Base-by-base conservation (phyloP, 306 rosid genomes). In the Sindora glabra region DNA sequence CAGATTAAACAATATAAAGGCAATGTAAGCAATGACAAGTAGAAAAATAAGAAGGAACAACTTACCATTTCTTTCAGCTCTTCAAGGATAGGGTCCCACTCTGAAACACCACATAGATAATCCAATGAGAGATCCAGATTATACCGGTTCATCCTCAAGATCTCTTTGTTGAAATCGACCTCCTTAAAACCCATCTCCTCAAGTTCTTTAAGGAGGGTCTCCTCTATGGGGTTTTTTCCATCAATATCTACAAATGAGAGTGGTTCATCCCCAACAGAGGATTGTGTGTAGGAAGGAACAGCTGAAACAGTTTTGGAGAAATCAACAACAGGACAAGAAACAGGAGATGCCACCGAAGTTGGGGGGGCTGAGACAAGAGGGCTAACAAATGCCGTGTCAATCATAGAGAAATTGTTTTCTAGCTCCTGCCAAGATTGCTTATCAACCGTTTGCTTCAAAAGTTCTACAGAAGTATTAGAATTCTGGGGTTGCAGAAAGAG, bases 1-100 rank as follows among this genome's bases (percentile, higher is more conserved):
- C 36, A 1, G 16, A 53, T 19, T 10, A 10, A 54, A 52, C 37
- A 59, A 50, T 1, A 68, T 12, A 25, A 32, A 16, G 27, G 46
- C 44, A 47, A 46, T 25, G 24, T 29, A 37, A 14, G 14, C 8
- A 10, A 8, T 59, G 18, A 9, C 5, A 10, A 46, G 0, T 26
- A 11, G 27, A 54, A 6, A 27, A 29, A 19, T 4, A 26, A 29
- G 15, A 23, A 37, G 4, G 33, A 48, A 41, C 19, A 56, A 36
- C 72, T 69, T 67, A 89, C 99, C 99, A 94, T 89, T 64, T 86
- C 94, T 15, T 59, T 64, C 55, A 94, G 68, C 80, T 89, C 99
- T 23, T 71, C 80, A 67, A 94, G 95, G 19, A 94, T 78, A 1
- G 95, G 97, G 59, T 84, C 94, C 99, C 97, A 89, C 9, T 84